Base-by-base conservation (phyloP, 805 yeast genomes). In the Candida krabiensis region DNA sequence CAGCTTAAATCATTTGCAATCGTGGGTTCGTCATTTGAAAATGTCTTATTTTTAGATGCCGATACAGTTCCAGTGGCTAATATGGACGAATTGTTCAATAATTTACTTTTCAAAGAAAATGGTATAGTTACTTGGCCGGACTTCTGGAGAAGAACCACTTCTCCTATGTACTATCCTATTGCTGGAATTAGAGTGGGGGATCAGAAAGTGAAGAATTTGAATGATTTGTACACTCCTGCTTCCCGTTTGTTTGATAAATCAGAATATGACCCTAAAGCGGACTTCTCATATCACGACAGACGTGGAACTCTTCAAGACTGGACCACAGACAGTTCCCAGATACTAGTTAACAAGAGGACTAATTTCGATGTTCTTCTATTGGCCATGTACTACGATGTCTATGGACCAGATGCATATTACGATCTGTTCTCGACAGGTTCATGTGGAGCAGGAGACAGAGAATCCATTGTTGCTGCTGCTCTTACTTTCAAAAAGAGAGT, bases 71-170 rank as follows among this genome's bases (percentile, higher is more conserved):
- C 73, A 2, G 56, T 70, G 21, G 50, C 51, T 31, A 56, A 59
- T 37, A 64, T 69, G 4, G 63, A 63, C 16, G 11, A 23, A 1
- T 37, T 61, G 28, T 60, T 63, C 23, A 30, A 44, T 2, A 41
- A 49, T n/a, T 67, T 70, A 29, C 75, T 81, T 5, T 80, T 70
- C 53, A 36, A 44, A n/a, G 57, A 67, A 6, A 56, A 64, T 13
- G 86, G 87, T 1, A 58, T 82, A 52, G 66, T 82, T 19, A 65
- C 77, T 4, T 82, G 87, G 88, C 87, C 87, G 1, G 86, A 80
- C 56, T 75, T 76, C 43, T 81, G 87, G 86, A 69, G 73, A 51
- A 67, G 87, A 40, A 74, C 83, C 3, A 78, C 86, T 0, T 67
- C 80, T 3, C 86, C 86, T 6, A 60, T 63, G 30, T 79, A 71